A percentile compares a stretch with the other conserved stretches of the same genome.
Conservation (phyloP, 768 basidiomycete genomes). For the Termitomyces sp. region DNA sequence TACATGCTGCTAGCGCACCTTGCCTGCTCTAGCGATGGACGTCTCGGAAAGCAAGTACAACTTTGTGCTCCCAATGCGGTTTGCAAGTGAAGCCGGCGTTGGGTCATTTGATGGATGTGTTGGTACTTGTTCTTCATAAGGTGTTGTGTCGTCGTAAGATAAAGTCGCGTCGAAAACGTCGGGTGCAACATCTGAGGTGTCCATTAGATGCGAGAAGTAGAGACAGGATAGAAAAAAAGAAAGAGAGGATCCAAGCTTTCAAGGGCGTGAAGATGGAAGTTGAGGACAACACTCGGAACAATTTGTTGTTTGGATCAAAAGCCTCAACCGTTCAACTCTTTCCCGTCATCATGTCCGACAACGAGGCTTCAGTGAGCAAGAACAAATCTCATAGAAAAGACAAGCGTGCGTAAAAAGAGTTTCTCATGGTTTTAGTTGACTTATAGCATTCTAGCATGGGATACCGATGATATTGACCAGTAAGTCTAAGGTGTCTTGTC, state of each 20-base stretch:
- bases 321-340: constrained; percentile 1
- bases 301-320: constrained; percentile 9
- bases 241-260: background rate
- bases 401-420: constrained; percentile 65
- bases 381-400: constrained; percentile 92
- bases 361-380: constrained; percentile 59
- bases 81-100: constrained; percentile 43
- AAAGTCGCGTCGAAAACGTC: constrained; percentile 30
- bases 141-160: constrained; percentile 53
- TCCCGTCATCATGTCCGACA: constrained; percentile 36
- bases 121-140: constrained; percentile 57
- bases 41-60: constrained; percentile 78
- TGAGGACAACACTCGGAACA: constrained; percentile 9
- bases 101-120: constrained; percentile 26
- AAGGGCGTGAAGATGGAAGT: constrained; percentile 4
- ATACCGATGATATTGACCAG: constrained; percentile 99
- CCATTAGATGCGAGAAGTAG: constrained; percentile 36
- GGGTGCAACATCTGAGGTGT: constrained; percentile 33
- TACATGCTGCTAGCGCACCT: constrained; percentile 63
- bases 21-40: constrained; percentile 53
- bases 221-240: constrained; percentile 7
- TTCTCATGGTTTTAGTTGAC: background rate
- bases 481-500: constrained; percentile 39
- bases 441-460: constrained; percentile 72
- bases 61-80: constrained; percentile 69